Base-by-base conservation (phyloP, 495 filamentous ascomycete species). In the Parmelia sp. region DNA sequence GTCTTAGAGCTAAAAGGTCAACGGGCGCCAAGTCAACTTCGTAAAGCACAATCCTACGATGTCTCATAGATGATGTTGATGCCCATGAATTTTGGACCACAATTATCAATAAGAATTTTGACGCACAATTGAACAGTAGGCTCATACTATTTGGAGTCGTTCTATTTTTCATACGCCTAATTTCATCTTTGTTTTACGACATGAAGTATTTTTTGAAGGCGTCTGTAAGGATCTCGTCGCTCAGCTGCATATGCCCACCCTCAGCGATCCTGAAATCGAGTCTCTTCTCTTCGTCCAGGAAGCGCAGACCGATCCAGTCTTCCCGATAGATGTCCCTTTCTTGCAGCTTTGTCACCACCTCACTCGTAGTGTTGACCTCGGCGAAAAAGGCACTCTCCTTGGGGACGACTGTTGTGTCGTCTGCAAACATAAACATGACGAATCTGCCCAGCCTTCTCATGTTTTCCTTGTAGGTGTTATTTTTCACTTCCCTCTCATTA, bases 301-400 rank as follows among this genome's bases (percentile, higher is more conserved):
- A 77, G 76, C 83, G 89, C 77, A 99, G 75, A 2, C 94, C 94
- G 27, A 99, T 68, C 94, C 94, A 99, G 78, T 99, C 94, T 78
- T 97, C 90, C 70, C 82, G 83, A 72, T 96, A 97, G 36, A 97
- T 74, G 61, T 73, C 76, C 63, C 90, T 78, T n/a, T 95, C 82
- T 62, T 84, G 77, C 74, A 99, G 74, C 49, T 78, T 78, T 39
- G 82, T 90, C 31, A 87, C 80, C 66, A 84, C 80, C 6, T 79
- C 82, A 63, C 66, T 79, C 19, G 84, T 89, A 42, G 76, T 77
- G 76, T 96, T 90, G 25, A 93, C 86, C 71, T 97, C 92, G 15
- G 85, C 86, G 76, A 97, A 99, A 86, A 91, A 96, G 29, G 86
- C 83, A 49, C 88, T 90, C 83, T 96, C 89, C 81, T 92, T 94